Base-by-base conservation (phyloP, 306 rosid genomes). In the Acmispon strigosus region DNA sequence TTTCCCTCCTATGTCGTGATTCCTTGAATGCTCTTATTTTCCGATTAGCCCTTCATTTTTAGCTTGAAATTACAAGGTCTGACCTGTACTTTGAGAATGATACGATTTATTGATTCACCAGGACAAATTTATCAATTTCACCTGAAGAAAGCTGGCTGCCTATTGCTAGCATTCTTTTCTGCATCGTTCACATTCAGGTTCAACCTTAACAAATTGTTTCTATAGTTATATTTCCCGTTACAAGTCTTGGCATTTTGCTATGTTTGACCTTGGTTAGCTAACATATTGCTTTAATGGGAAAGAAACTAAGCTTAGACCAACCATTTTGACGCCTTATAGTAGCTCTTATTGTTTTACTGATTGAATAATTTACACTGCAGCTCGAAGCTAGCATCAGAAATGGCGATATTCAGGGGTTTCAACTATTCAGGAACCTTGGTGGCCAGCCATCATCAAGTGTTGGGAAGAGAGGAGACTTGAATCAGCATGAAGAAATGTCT, bases 71-170 rank as follows among this genome's bases (percentile, higher is more conserved):
- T 34, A 53, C 51, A 2, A 43, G 49, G 48, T 12, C 43, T 32
- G 37, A 32, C 37, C 0, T 32, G 37, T 32, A 32, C 37, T 6
- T 62, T 50, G 57, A 18, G 63, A 69, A 44, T 72, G 56, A 68
- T 14, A 1, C 50, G 42, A 27, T 75, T 47, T 65, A 42, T 75
- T 70, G 48, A 61, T 78, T 76, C 70, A 51, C 70, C 74, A 94
- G 97, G 85, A 76, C 97, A 45, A 94, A 91, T 79, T 80, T 94
- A 75, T 86, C 89, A 1, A 24, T 91, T 56, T 91, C 96, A 0
- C 95, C 96, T 1, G 96, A 94, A 66, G 98, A 94, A 54, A 90
- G 96, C 64, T 94, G 97, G 98, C 84, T 90, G 73, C 97, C 98
- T 29, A 84, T 94, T 66, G 92, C 88, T 55, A 89, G 99, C 87